These are phyloP conservation scores for Phanerodontia chrysosporium DNA, from an alignment of 768 basidiomycete species.

Conservation along the genomic window DNA sequence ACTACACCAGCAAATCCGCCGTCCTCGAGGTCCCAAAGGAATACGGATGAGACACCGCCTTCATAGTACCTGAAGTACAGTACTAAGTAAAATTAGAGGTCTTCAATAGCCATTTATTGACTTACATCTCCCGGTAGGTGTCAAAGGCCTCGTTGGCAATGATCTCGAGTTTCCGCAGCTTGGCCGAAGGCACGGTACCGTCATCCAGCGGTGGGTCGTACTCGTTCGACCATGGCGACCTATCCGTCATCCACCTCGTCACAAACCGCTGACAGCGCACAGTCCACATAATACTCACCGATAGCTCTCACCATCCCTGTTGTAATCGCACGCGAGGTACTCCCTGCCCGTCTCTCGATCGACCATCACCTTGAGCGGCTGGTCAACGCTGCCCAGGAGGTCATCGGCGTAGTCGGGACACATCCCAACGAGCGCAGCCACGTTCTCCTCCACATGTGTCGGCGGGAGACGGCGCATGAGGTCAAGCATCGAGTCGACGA, in stretches of 20 bases:
- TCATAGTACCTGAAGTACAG: conserved; percentile 75
- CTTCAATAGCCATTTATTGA: neutral
- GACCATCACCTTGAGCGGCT: conserved; percentile 77
- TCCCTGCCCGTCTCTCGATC: conserved; percentile 83
- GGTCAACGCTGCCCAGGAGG: conserved; percentile 90
- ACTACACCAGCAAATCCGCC: conserved; percentile 97
- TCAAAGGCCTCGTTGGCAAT: conserved; percentile 95
- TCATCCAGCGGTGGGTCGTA: conserved; percentile 90
- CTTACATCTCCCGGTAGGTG: conserved; percentile 91
- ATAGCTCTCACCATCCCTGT: conserved; percentile 87
- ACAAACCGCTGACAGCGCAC: neutral
- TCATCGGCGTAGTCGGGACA: conserved; percentile 95
- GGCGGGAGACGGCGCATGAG: conserved; percentile 96
- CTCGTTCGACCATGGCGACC: conserved; percentile 98
- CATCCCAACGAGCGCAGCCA: conserved; percentile 73
- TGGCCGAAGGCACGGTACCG: conserved; percentile 79
- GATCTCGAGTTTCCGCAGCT: conserved; percentile 87
- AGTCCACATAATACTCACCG: conserved; percentile 41
- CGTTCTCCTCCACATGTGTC: conserved; percentile 81
- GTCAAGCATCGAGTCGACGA: conserved; percentile 91
- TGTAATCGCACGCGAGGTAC: conserved; percentile 92
- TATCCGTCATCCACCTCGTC: conserved; percentile 26
- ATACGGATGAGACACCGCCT: conserved; percentile 95
- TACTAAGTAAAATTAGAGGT: neutral
- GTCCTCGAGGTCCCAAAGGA: conserved; percentile 97